phyloP scores from a whole-genome alignment of 805 yeast genomes.

The Henningerozyma blattae region DNA sequence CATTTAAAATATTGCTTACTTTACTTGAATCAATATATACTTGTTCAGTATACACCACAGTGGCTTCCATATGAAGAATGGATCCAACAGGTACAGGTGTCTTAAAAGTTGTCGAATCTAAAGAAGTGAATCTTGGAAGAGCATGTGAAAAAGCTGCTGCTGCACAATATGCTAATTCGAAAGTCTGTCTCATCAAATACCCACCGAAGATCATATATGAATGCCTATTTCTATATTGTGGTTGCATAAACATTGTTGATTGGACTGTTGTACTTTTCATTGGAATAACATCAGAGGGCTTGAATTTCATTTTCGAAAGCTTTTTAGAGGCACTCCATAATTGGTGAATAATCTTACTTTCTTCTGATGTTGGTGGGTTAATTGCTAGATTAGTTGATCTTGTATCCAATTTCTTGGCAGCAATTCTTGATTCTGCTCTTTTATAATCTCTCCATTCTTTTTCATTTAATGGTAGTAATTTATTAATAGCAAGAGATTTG shows the following conservation, averaged over 20 bases:
- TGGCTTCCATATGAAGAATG: slow-evolving; percentile 70
- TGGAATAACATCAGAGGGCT: slow-evolving; percentile 41
- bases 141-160: slow-evolving; percentile 82
- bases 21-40: slow-evolving; percentile 31
- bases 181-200: slow-evolving; percentile 79
- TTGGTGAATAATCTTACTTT: slow-evolving; percentile 62
- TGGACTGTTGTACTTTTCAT: slow-evolving; percentile 63
- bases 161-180: slow-evolving; percentile 86
- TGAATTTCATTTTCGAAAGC: slow-evolving; percentile 21
- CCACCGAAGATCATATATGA: slow-evolving; percentile 95
- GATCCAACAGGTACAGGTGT: slow-evolving; percentile 96
- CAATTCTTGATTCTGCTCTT: slow-evolving; percentile 82
- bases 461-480: slow-evolving; percentile 62
- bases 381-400: slow-evolving; percentile 44
- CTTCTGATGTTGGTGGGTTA: slow-evolving; percentile 66
- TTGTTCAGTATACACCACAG: slow-evolving; percentile 80
- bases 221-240: slow-evolving; percentile 91
- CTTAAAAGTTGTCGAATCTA: slow-evolving; percentile 84
- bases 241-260: slow-evolving; percentile 87
- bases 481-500: slow-evolving; percentile 76
- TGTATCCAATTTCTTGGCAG: slow-evolving; percentile 72
- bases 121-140: slow-evolving; percentile 77
- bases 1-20: slow-evolving; percentile 3
- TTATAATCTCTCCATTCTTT: slow-evolving; percentile 73
- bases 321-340: slow-evolving; percentile 51